Conservation (phyloP, 2,329 filamentous ascomycete species). For the Ascochyta clinopodiicola region DNA sequence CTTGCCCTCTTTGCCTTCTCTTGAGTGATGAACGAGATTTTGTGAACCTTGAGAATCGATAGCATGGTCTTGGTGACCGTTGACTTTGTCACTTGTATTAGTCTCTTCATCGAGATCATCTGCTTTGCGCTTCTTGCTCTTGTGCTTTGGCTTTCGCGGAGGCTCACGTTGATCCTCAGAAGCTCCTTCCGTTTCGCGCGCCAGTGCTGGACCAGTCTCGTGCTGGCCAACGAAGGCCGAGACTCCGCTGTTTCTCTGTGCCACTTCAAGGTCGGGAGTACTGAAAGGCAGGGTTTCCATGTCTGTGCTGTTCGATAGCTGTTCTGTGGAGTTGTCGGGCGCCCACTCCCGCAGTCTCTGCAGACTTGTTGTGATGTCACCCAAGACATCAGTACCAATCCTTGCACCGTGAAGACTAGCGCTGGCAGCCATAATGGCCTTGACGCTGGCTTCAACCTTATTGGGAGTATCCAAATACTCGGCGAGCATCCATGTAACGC, state of each 20-base stretch:
- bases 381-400: slow-evolving; percentile 7
- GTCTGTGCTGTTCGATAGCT: too few relatives aligned
- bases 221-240: too few relatives aligned
- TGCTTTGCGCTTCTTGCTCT: not conserved
- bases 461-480: slow-evolving; percentile 22
- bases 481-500: slow-evolving; percentile 27
- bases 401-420: slow-evolving; percentile 16
- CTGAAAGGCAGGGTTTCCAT: too few relatives aligned
- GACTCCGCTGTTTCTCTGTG: too few relatives aligned
- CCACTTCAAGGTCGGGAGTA: too few relatives aligned
- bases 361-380: not conserved
- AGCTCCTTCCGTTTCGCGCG: not conserved
- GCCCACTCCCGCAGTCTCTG: too few relatives aligned
- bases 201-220: not conserved
- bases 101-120: not conserved
- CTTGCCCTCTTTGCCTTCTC: slow-evolving; percentile 17
- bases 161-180: not conserved
- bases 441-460: slow-evolving; percentile 22
- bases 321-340: too few relatives aligned
- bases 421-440: slow-evolving; percentile 16
- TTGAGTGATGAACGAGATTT: not conserved
- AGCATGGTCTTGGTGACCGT: not conserved
- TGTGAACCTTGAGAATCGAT: too few relatives aligned
- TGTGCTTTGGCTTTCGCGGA: not conserved
- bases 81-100: not conserved